Evolutionary conservation across 1,139 yeast genomes (phyloP).

Genomic region (Yarrowia galli): DNA sequence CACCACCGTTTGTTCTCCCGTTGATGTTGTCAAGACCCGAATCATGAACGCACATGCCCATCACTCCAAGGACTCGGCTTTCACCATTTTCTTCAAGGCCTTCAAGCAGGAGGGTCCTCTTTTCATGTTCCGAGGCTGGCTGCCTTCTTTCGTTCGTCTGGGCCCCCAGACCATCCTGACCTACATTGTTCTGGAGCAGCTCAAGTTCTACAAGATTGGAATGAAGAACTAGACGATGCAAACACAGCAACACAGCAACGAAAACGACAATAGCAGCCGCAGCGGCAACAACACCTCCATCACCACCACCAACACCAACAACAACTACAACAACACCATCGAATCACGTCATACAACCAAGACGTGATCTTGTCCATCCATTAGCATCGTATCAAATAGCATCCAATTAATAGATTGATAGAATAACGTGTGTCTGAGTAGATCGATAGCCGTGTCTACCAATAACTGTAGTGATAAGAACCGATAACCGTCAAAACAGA

Average conservation of each 20-base stretch:
- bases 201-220: constrained; percentile 58
- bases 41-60: constrained; percentile 73
- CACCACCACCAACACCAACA: too few species aligned
- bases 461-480: background rate
- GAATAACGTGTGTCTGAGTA: background rate
- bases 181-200: constrained; percentile 79
- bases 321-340: too few species aligned
- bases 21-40: constrained; percentile 88
- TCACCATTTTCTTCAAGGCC: constrained; percentile 61
- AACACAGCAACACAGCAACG: too few species aligned
- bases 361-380: too few species aligned
- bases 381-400: constrained; percentile 29
- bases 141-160: constrained; percentile 82
- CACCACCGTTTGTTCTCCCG: constrained; percentile 90
- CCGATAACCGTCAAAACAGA: background rate
- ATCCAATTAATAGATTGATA: constrained; percentile 26
- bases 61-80: constrained; percentile 55
- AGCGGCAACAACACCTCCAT: too few species aligned
- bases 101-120: constrained; percentile 73
- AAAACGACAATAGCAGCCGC: too few species aligned
- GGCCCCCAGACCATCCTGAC: constrained; percentile 92
- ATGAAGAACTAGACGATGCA: background rate
- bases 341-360: background rate
- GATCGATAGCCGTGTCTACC: too few species aligned
- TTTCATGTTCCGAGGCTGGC: constrained; percentile 90